Percentiles rank a stretch among this genome's conserved stretches.
Evolutionary conservation across 2,329 filamentous ascomycete species (phyloP).

Genomic region (Xylariaceae sp.): DNA sequence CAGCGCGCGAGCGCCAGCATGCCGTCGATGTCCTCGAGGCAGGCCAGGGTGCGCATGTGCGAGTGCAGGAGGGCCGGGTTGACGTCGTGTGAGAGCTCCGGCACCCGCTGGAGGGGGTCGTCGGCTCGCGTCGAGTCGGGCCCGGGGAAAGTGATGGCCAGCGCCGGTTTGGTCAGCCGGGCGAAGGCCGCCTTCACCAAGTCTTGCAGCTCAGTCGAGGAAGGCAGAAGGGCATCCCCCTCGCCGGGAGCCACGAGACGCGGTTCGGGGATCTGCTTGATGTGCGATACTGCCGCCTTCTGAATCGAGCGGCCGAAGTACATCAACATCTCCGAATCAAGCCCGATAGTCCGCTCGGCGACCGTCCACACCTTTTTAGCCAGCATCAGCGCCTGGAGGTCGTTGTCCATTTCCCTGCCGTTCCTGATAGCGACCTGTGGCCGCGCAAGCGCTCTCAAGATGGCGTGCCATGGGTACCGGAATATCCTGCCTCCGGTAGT

Average conservation of each 20-base stretch:
- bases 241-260: neutral
- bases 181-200: constrained; percentile 10
- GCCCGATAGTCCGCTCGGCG: constrained; percentile 22
- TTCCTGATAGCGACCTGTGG: constrained; percentile 23
- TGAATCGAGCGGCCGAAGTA: constrained; percentile 27
- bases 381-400: constrained; percentile 23
- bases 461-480: constrained; percentile 34
- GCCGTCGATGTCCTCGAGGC: constrained; percentile 49
- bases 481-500: constrained; percentile 23
- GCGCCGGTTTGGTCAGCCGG: constrained; percentile 21
- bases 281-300: constrained; percentile 20
- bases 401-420: constrained; percentile 13
- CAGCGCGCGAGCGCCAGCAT: constrained; percentile 52
- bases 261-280: constrained; percentile 6
- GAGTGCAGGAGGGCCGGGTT: constrained; percentile 42
- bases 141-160: too few species aligned
- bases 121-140: constrained; percentile 1
- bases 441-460: constrained; percentile 32
- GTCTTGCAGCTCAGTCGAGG: constrained; percentile 1
- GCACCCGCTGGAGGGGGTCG: constrained; percentile 14
- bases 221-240: constrained; percentile 8
- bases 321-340: constrained; percentile 29
- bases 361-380: constrained; percentile 24
- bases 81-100: constrained; percentile 24
- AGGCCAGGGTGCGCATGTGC: constrained; percentile 57